A percentile compares a stretch with the other conserved stretches of the same genome.
These are phyloP conservation scores for Entophlyctis luteolus DNA, from an alignment of 192 early-diverging fungal species.

Conservation along the genomic window DNA sequence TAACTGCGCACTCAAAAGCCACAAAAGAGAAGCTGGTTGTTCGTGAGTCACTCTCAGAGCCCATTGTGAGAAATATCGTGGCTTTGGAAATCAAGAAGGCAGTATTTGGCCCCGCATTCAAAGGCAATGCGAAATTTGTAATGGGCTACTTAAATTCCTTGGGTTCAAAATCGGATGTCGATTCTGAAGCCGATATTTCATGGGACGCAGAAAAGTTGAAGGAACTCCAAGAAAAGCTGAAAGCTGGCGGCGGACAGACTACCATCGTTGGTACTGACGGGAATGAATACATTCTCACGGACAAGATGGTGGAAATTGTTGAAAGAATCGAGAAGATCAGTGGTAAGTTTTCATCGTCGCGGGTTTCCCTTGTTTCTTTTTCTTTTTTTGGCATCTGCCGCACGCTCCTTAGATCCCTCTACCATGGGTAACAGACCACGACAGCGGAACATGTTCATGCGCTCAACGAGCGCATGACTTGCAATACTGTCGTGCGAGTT, in stretches of 20 bases:
- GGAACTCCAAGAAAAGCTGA: constrained; percentile 48
- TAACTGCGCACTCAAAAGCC: constrained; percentile 81
- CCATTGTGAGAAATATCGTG: constrained; percentile 68
- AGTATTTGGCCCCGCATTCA: constrained; percentile 88
- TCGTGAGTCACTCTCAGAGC: constrained; percentile 82
- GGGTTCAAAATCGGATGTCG: constrained; percentile 29
- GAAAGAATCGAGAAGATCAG: constrained; percentile 44
- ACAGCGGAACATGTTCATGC: neutral
- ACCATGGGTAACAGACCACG: constrained; percentile 35
- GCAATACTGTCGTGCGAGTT: constrained; percentile 4
- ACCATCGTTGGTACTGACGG: constrained; percentile 59
- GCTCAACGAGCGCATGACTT: too few species aligned
- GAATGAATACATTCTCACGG: constrained; percentile 59
- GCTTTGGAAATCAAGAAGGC: constrained; percentile 84
- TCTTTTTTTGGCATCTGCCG: constrained; percentile 8
- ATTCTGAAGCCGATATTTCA: neutral
- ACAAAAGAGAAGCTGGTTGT: constrained; percentile 94
- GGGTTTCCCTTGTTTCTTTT: neutral
- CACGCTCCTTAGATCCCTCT: constrained; percentile 62
- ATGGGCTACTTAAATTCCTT: constrained; percentile 68
- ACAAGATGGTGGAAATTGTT: constrained; percentile 47
- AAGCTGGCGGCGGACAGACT: constrained; percentile 42
- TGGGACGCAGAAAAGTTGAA: constrained; percentile 54
- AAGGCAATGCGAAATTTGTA: constrained; percentile 85
- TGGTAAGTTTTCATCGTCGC: constrained; percentile 33